Evolutionary conservation across 2,329 filamentous ascomycete species (phyloP).

Genomic region (Phialophora macrospora): DNA sequence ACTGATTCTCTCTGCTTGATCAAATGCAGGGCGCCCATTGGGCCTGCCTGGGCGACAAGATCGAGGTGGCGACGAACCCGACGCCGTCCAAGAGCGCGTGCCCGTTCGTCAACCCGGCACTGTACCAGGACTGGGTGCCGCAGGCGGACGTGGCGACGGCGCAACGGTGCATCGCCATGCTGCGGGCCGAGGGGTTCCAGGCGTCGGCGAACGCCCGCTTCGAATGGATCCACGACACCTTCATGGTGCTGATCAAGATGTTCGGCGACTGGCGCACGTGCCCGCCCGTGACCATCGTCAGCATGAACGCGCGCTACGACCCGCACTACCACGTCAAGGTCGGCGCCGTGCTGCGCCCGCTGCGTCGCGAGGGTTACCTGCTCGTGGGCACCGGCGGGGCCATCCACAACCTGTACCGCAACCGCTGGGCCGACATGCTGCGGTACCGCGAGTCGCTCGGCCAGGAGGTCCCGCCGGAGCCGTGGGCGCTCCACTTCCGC

Average conservation of each 20-base stretch:
- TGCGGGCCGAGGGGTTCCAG: conserved; percentile 60
- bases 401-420: conserved; percentile 73
- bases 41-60: conserved; percentile 61
- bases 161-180: conserved; percentile 56
- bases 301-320: conserved; percentile 61
- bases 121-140: conserved; percentile 67
- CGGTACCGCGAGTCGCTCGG: conserved; percentile 67
- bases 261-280: conserved; percentile 49
- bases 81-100: conserved; percentile 66
- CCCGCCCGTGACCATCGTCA: conserved; percentile 67
- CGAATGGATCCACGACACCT: conserved; percentile 76
- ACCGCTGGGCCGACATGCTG: conserved; percentile 69
- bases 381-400: conserved; percentile 67
- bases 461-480: conserved; percentile 62
- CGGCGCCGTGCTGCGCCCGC: conserved; percentile 60
- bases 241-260: conserved; percentile 70
- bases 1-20: no score
- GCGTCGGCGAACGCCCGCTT: conserved; percentile 60
- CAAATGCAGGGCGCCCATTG: conserved; percentile 73
- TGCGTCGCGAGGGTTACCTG: conserved; percentile 62
- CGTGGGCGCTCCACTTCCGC: conserved; percentile 67
- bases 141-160: conserved; percentile 63
- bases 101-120: conserved; percentile 68
- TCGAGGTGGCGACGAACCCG: conserved; percentile 67
- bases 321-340: conserved; percentile 63